Conservation (phyloP, 306 rosid species). For the Coriaria nepalensis region DNA sequence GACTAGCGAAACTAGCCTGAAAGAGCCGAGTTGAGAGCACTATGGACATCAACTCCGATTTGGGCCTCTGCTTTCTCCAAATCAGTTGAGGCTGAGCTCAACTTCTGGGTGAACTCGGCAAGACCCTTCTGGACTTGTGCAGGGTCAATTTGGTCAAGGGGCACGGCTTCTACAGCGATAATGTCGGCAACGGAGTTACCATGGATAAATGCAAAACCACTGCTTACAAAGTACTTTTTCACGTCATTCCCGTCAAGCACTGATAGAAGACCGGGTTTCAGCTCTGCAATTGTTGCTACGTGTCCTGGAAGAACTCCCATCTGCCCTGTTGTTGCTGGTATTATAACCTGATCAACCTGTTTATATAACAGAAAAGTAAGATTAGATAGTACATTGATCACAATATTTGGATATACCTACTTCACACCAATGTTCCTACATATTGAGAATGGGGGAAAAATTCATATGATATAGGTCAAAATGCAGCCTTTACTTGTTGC, state of each 20-base stretch:
- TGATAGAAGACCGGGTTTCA: constrained; percentile 81
- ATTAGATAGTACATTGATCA: not conserved
- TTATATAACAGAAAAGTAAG: constrained; percentile 2
- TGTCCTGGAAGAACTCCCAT: constrained; percentile 99
- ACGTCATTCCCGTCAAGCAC: constrained; percentile 74
- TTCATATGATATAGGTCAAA: no score
- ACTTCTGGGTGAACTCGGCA: constrained; percentile 86
- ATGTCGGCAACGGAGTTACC: constrained; percentile 79
- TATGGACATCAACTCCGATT: constrained; percentile 85
- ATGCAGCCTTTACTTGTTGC: no score
- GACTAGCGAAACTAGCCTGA: constrained; percentile 41
- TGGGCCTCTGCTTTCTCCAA: constrained; percentile 99
- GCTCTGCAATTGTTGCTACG: constrained; percentile 90
- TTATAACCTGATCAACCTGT: constrained; percentile 93
- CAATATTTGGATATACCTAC: no score
- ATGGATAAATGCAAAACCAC: constrained; percentile 88
- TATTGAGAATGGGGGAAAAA: no score
- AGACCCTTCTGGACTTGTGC: constrained; percentile 84
- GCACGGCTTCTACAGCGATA: constrained; percentile 85
- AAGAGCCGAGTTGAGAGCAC: constrained; percentile 73
- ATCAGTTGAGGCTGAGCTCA: constrained; percentile 78
- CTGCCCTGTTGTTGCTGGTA: constrained; percentile 91
- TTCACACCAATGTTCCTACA: no score
- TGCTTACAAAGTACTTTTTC: constrained; percentile 75
- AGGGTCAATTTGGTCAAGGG: constrained; percentile 58